Conservation (phyloP, 2,329 filamentous ascomycete species). For the Diaporthe citriasiana region DNA sequence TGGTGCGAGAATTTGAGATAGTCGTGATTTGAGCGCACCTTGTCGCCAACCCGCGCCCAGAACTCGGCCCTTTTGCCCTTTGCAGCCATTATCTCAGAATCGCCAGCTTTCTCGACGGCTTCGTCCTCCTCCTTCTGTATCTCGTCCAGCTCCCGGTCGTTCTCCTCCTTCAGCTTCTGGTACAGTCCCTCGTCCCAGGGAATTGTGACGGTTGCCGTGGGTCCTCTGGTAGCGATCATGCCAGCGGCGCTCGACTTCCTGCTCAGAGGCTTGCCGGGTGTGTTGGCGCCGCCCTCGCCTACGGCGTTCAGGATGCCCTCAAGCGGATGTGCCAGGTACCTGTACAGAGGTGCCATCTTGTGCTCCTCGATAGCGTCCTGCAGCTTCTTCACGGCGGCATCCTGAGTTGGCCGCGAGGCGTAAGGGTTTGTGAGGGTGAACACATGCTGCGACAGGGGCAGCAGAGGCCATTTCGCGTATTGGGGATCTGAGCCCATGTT, state of each 20-base stretch:
- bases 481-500: conserved; percentile 86
- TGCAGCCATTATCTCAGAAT: conserved; percentile 93
- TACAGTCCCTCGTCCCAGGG: conserved; percentile 95
- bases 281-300: conserved; percentile 72
- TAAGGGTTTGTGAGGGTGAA: conserved; percentile 89
- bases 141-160: conserved; percentile 81
- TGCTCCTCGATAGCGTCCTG: conserved; percentile 87
- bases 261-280: conserved; percentile 69
- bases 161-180: conserved; percentile 80
- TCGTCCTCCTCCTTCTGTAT: conserved; percentile 93
- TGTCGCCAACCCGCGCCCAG: conserved; percentile 95
- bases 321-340: conserved; percentile 84
- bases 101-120: conserved; percentile 94
- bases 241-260: conserved; percentile 80
- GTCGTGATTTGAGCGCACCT: conserved; percentile 68
- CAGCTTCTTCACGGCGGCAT: conserved; percentile 78
- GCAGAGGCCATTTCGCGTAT: conserved; percentile 86
- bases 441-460: conserved; percentile 86
- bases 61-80: conserved; percentile 96
- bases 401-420: conserved; percentile 75
- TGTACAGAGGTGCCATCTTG: conserved; percentile 91
- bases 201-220: conserved; percentile 75
- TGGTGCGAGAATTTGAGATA: neutral
- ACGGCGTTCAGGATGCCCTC: conserved; percentile 85
- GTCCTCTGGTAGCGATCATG: conserved; percentile 80